Evolutionary conservation across 805 yeast genomes (phyloP), one percentile per base, ranked within the genome.

Genomic region (Diddensiella caesifluorescens): DNA sequence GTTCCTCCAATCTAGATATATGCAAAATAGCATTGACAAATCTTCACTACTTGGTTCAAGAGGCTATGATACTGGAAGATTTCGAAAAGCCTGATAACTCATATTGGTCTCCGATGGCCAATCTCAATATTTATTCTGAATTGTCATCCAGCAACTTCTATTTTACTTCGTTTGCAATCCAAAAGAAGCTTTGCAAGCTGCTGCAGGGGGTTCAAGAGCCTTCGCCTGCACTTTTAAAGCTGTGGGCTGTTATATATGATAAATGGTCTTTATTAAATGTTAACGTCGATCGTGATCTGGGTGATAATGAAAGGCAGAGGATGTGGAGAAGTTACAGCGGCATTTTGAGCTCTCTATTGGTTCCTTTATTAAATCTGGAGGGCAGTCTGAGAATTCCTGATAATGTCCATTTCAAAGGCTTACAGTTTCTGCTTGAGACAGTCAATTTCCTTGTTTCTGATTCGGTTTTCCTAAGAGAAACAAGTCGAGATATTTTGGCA

Each of bases 301-400:
- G 32, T 18, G 15, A 44, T 0, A 36, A 27, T 12, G 41, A 46
- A 27, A 25, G 37, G 20, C 45, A 42, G 25, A 44, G 44, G 30
- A 71, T 77, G 20, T 77, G 78, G 60, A 67, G 83, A 51, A 82
- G 79, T 54, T 80, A 73, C 55, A 79, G 87, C 2, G 92, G 90
- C 5, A 78, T 80, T 46, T 59, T 85, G 46, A 85, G 87, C 2
- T 75, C 87, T 0, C 64, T 81, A 0, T 74, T 52, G 3, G 45
- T 46, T n/a, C 51, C 56, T 7, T 32, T 55, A 23, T 36, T 52
- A 26, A 37, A 48, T 15, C 38, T 33, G 16, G 52, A 49, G 7
- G 48, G 46, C 22, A 35, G 33, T 21, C 39, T 42, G 5, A 36
- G 35, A 16, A 46, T 50, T 18, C 47, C 52, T 4, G 48, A 48